Evolutionary conservation across 805 yeast species (phyloP), one percentile per base, ranked within the genome.

Genomic region (Kockiozyma suomiensis): DNA sequence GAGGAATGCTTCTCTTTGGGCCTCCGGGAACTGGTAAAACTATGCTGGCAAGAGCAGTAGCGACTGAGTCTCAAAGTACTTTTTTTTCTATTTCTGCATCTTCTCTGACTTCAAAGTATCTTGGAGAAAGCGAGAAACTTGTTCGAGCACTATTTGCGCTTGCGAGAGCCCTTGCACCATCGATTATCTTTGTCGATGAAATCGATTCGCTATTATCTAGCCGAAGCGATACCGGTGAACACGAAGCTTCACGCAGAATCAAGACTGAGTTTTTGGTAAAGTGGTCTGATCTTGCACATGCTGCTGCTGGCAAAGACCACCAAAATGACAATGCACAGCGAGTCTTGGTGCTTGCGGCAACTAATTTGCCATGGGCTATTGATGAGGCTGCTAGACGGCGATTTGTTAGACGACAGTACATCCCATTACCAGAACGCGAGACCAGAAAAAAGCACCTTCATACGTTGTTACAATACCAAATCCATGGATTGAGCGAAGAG

Each of bases 1-100:
- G 96, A 59, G 98, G 98, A n/a, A 90, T 94, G 96, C 78, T 93
- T 21, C 75, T 93, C 43, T 93, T 91, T 77, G 99, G 99, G 0
- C 98, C 99, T 1, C 97, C 98, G 0, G 99, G 99, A n/a, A 93
- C 98, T 0, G 98, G 98, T 58, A 93, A 94, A 71, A 92, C 97
- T 0, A 92, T 93, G 98, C 81, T 93, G 66, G 97, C 97, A 0
- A 80, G 97, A 65, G 97, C 98, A 0, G 97, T 94, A 2, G 98
- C 97, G 1, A 89, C 96, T 1, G 98, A 94, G 76, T 87, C 97
- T 6, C 86, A 87, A 61, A 90, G 97, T 0, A 92, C 97, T 0
- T 93, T 93, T 71, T 93, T 93, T 73, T 85, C 94, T 25, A 91
- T 93, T 33, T 86, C 93, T 66, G 96, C 97, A 1, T 89, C 97